Base-by-base conservation (phyloP, 345 rosid genomes). In the Sisymbrium irio region DNA sequence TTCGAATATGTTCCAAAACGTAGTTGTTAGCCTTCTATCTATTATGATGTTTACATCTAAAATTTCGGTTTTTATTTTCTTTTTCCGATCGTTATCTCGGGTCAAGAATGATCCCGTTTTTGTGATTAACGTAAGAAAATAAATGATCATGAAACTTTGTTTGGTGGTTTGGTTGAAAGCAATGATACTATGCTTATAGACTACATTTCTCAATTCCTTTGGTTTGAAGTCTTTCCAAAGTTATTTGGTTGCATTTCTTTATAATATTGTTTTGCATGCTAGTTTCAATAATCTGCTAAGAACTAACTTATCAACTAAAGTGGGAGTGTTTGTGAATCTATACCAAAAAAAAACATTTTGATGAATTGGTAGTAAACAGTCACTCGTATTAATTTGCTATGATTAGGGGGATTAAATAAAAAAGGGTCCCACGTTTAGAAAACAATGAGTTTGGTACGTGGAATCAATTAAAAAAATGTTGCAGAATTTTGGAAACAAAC, bases 151-250 rank as follows among this genome's bases (percentile, higher is more conserved):
- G 66, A 54, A 42, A 36, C 53, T 33, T 6, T 76, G 79, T 69
- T 76, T 54, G 75, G 75, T 76, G 75, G 62, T 76, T 42, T 76
- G 53, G 74, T 69, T 62, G 75, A 76, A 45, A 47, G 56, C 65
- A 62, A 76, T 76, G 53, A 76, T 76, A 60, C 27, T 33, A 76
- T 69, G 79, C 79, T 76, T 76, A 62, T 76, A 44, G 65, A 41
- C 41, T 30, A 75, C 74, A 51, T 69, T 76, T 66, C 56, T 65
- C 45, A 62, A 5, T 69, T 69, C 54, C 79, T 76, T 76, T 76
- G 75, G 71, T 55, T 69, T 69, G 65, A 76, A 69, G 79, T 63
- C 65, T 76, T 69, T 55, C 75, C 58, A 69, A 76, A 17, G 53
- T 54, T 54, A 69, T 36, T 68, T 2, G 3, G 64, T 68, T 67